Evolutionary conservation across 2,329 filamentous ascomycete species (phyloP).

Genomic region (Zelopaecilomyces penicillatus): DNA sequence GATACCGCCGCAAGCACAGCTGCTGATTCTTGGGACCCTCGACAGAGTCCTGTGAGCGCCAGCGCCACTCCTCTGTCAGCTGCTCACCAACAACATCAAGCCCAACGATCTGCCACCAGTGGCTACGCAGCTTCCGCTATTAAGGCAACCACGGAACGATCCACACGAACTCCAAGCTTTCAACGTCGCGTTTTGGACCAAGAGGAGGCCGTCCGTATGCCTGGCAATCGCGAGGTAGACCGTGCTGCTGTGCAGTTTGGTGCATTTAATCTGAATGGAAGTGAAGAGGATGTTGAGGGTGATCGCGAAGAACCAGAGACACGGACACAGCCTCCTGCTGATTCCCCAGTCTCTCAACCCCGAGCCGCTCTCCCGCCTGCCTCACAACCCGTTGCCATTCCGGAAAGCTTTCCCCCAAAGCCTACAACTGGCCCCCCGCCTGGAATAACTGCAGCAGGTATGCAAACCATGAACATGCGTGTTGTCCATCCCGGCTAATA

Average conservation of each 20-base stretch:
- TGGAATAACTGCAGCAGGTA: conserved; percentile 28
- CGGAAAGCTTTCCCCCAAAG: conserved; percentile 51
- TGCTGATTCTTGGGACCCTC: conserved; percentile 75
- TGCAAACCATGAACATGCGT: conserved; percentile 5
- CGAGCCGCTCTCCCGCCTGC: conserved; percentile 79
- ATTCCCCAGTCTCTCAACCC: conserved; percentile 80
- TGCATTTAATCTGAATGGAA: conserved; percentile 80
- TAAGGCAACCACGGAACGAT: conserved; percentile 61
- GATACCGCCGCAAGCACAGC: conserved; percentile 83
- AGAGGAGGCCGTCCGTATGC: conserved; percentile 97
- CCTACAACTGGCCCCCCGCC: conserved; percentile 36
- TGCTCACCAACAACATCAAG: conserved; percentile 52
- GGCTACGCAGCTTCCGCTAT: conserved; percentile 74
- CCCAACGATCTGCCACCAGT: conserved; percentile 45
- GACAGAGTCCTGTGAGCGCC: conserved; percentile 48
- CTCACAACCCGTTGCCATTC: conserved; percentile 43
- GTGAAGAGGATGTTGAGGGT: conserved; percentile 83
- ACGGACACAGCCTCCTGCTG: conserved; percentile 82
- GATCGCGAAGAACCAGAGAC: conserved; percentile 95
- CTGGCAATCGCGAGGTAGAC: conserved; percentile 90
- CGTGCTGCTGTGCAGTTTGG: conserved; percentile 92
- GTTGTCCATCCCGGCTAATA: conserved; percentile 8
- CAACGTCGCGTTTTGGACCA: conserved; percentile 86
- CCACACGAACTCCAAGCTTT: conserved; percentile 66
- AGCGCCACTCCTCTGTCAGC: conserved; percentile 59